A percentile compares a stretch with the other conserved stretches of the same genome.
These are phyloP conservation scores for Fusarium pseudocircinatum DNA, from an alignment of 2,329 filamentous ascomycete genomes.

Conservation along the genomic window DNA sequence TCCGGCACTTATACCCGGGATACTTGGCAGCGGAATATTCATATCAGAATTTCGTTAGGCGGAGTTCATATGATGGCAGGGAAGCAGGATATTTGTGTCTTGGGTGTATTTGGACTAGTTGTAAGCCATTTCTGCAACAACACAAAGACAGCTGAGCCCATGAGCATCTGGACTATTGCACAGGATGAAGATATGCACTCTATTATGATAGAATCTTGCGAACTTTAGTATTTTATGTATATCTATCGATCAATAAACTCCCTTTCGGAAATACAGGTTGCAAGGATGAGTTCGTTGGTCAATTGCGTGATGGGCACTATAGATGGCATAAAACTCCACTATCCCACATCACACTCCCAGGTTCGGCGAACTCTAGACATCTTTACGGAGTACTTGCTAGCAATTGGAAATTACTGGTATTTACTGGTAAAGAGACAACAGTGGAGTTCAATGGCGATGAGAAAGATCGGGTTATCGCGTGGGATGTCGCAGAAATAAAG, in stretches of 20 bases:
- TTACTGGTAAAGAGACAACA: not conserved
- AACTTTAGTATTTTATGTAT: not conserved
- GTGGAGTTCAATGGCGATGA: not conserved
- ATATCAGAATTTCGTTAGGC: no score
- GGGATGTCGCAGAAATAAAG: slow-evolving; percentile 1
- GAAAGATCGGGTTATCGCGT: not conserved
- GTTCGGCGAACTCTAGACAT: not conserved
- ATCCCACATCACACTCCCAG: not conserved
- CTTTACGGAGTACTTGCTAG: not conserved
- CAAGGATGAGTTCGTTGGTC: slow-evolving; percentile 6
- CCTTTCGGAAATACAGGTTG: not conserved
- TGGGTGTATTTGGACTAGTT: not conserved
- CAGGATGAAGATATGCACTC: not conserved
- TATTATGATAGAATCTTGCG: not conserved
- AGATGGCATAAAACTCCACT: slow-evolving; percentile 22
- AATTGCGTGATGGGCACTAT: slow-evolving; percentile 20
- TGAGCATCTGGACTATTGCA: not conserved
- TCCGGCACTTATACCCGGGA: not conserved
- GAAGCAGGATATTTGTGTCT: not conserved
- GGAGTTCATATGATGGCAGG: not conserved
- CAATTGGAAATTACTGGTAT: not conserved
- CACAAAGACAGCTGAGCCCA: not conserved
- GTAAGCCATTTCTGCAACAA: not conserved
- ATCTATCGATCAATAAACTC: not conserved
- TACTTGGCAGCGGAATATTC: not conserved